A percentile compares a stretch with the other conserved stretches of the same genome.
Evolutionary conservation across 2,329 filamentous ascomycete species (phyloP).

Genomic region (Fusarium sp.): DNA sequence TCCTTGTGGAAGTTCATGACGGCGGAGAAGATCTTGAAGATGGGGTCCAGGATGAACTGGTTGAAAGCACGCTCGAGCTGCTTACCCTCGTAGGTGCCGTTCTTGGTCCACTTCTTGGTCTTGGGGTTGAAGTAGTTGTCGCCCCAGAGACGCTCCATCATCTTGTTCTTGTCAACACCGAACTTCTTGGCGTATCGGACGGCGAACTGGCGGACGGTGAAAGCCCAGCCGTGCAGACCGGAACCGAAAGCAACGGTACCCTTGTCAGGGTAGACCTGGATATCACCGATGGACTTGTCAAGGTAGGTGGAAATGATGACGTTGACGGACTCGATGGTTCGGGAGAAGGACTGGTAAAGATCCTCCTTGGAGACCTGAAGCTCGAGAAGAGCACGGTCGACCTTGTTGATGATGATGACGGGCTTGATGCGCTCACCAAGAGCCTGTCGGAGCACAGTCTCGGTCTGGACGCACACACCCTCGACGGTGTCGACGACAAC

Average conservation of each 20-base stretch:
- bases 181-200: conserved; percentile 99
- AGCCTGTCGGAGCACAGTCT: conserved; percentile 99
- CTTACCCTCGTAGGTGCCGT: conserved; percentile 86
- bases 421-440: conserved; percentile 99
- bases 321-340: conserved; percentile 99
- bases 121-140: conserved; percentile 99
- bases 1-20: conserved; percentile 99
- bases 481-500: conserved; percentile 99
- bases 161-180: conserved; percentile 99
- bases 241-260: conserved; percentile 99
- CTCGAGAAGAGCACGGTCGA: conserved; percentile 99
- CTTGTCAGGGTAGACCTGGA: conserved; percentile 98
- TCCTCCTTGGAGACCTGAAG: conserved; percentile 99
- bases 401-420: conserved; percentile 99
- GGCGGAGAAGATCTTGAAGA: conserved; percentile 97
- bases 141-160: conserved; percentile 99
- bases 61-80: conserved; percentile 98
- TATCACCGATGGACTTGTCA: conserved; percentile 96
- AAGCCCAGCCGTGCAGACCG: conserved; percentile 99
- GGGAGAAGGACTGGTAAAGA: conserved; percentile 99
- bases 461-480: conserved; percentile 99
- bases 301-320: conserved; percentile 99
- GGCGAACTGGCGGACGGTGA: conserved; percentile 99
- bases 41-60: conserved; percentile 99
- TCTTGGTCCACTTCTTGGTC: conserved; percentile 99